A percentile compares a stretch with the other conserved stretches of the same genome.
Evolutionary conservation across 257 asterid species (phyloP).

Genomic region (Ajuga chamaepitys): DNA sequence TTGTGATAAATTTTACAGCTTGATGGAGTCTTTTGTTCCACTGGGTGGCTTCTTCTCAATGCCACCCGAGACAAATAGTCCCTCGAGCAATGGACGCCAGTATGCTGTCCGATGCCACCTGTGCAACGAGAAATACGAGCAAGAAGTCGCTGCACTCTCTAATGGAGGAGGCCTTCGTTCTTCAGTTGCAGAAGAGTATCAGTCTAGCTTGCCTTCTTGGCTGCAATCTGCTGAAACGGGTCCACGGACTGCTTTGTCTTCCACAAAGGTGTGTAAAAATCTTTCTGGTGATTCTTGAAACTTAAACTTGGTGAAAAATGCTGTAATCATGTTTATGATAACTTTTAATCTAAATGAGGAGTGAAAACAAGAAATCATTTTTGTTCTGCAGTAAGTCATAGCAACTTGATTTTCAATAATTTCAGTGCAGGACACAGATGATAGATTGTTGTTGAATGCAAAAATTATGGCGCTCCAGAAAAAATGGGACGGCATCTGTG

Average conservation of each 20-base stretch:
- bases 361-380: not conserved
- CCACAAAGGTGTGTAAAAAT: conserved; percentile 38
- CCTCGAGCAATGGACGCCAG: conserved; percentile 31
- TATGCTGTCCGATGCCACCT: conserved; percentile 38
- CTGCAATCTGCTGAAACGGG: conserved; percentile 33
- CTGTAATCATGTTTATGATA: not conserved
- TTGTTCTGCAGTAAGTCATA: conserved; percentile 17
- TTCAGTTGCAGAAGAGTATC: conserved; percentile 28
- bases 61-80: conserved; percentile 44
- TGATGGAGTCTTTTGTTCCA: conserved; percentile 97
- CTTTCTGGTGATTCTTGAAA: not conserved
- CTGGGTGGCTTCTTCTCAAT: conserved; percentile 87
- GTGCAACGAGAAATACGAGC: conserved; percentile 66
- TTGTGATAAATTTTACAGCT: conserved; percentile 41
- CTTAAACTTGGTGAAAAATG: not conserved
- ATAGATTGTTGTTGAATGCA: conserved; percentile 36
- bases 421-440: conserved; percentile 86
- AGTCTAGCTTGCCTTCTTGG: conserved; percentile 48
- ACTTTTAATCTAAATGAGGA: not conserved
- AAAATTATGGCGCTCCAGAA: conserved; percentile 41
- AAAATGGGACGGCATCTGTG: conserved; percentile 67
- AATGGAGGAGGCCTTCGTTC: conserved; percentile 16
- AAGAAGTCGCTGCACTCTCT: conserved; percentile 47
- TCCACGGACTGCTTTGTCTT: conserved; percentile 14
- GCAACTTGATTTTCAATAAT: conserved; percentile 35